Base-by-base conservation (phyloP, 306 rosid species). In the Fragaria iinumae region DNA sequence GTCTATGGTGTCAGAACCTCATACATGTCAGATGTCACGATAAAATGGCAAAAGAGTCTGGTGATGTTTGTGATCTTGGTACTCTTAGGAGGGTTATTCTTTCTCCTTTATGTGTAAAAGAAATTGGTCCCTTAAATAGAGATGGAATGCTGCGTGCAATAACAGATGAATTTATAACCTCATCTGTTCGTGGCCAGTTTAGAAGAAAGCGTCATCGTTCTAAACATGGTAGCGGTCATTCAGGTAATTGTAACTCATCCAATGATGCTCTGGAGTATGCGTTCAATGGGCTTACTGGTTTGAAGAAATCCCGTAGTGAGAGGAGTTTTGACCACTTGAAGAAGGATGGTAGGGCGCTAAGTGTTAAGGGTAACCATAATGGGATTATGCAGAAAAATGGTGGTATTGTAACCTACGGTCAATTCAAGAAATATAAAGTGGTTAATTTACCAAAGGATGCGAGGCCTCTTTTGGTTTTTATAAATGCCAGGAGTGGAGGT, bases 1-100 rank as follows among this genome's bases (percentile, higher is more conserved):
- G 96, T 60, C 85, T 77, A 75, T 90, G 96, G 96, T 90, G 96
- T 77, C 93, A 88, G 77, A 89, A 88, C 72, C 93, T 90, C 68
- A 88, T 90, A 82, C 96, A 90, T 84, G 96, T 90, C 76, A 90
- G 86, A 77, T 90, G 96, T 77, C 93, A 90, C 69, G 70, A 83
- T 65, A 90, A 90, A 80, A 76, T 90, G 88, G 75, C 85, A 27
- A 80, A 67, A 79, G 91, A 88, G 71, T 82, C 82, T 77, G 90
- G 96, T 62, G 87, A 90, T 68, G 83, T 81, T 77, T 90, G 96
- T 76, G 93, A 90, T 85, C 85, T 88, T 77, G 96, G 96, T 80
- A 73, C 89, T 63, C 79, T 90, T 75, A 82, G 86, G 59, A 83
- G 89, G 71, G 60, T 84, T 67, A 81, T 90, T 44, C 87, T 90